Evolutionary conservation across 305 asterid genomes (phyloP).

Genomic region (Fraxinus baroniana): DNA sequence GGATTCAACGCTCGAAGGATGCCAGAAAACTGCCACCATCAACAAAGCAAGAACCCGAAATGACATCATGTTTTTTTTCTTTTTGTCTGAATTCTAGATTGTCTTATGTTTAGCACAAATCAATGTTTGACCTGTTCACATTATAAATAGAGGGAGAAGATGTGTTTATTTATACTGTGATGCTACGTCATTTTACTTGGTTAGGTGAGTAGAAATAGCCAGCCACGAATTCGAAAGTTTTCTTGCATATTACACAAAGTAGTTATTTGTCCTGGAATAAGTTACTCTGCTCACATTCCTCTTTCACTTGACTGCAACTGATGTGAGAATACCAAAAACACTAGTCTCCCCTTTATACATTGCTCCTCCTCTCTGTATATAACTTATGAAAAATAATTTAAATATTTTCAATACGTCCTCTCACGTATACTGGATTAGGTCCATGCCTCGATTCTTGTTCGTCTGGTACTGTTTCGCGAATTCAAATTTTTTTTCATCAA

Average conservation of each 20-base stretch:
- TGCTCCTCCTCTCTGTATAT: background rate
- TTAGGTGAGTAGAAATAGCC: constrained; percentile 41
- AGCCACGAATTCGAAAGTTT: constrained; percentile 38
- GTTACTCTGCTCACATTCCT: constrained; percentile 19
- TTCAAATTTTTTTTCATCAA: background rate
- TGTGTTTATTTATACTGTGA: constrained; percentile 12
- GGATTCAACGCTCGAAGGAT: constrained; percentile 31
- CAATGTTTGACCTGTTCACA: background rate
- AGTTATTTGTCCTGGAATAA: constrained; percentile 10
- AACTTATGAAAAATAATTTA: background rate
- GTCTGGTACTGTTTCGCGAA: background rate
- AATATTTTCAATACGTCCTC: background rate
- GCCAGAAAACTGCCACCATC: constrained; percentile 27
- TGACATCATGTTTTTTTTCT: constrained; percentile 17
- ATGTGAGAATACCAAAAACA: constrained; percentile 29
- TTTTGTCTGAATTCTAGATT: background rate
- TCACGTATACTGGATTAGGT: background rate
- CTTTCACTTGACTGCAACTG: constrained; percentile 26
- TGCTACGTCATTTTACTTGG: constrained; percentile 52
- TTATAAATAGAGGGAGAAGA: constrained; percentile 28
- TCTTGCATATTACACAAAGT: constrained; percentile 58
- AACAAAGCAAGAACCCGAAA: constrained; percentile 24
- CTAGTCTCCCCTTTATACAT: constrained; percentile 28
- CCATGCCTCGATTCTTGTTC: background rate
- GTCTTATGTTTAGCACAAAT: constrained; percentile 3